Percentiles rank a stretch among this genome's conserved stretches.
These are phyloP conservation scores for Penicillium nordicum DNA, from an alignment of 2,329 filamentous ascomycete species.

Conservation along the genomic window DNA sequence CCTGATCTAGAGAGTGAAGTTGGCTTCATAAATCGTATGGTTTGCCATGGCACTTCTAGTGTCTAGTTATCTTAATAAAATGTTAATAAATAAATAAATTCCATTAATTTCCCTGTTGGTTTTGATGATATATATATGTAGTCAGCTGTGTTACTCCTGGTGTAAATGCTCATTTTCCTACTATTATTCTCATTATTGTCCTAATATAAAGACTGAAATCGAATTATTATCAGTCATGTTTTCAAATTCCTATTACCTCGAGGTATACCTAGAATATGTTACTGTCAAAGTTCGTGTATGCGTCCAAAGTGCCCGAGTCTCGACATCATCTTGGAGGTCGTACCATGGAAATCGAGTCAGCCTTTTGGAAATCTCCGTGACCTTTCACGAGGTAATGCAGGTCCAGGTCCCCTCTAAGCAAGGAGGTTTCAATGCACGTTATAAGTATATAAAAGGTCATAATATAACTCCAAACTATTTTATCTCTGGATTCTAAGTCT, in stretches of 20 bases:
- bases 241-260: neutral
- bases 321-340: neutral
- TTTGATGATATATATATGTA: neutral
- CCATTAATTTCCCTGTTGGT: neutral
- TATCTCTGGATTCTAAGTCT: neutral
- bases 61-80: neutral
- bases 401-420: neutral
- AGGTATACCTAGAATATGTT: too few species aligned
- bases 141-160: neutral
- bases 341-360: neutral
- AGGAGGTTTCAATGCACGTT: neutral
- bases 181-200: neutral
- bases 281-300: neutral
- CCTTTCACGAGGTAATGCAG: constrained; percentile 6
- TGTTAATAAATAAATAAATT: neutral
- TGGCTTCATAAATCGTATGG: neutral
- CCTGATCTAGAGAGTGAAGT: neutral
- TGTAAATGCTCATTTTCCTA: neutral
- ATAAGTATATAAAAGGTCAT: neutral
- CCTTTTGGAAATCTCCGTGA: neutral
- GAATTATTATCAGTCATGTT: neutral
- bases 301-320: neutral
- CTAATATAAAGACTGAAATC: neutral
- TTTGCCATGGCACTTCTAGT: neutral
- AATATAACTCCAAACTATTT: neutral